Evolutionary conservation across 352 stramenopile species (phyloP).

Genomic region (Phytophthora melonis): DNA sequence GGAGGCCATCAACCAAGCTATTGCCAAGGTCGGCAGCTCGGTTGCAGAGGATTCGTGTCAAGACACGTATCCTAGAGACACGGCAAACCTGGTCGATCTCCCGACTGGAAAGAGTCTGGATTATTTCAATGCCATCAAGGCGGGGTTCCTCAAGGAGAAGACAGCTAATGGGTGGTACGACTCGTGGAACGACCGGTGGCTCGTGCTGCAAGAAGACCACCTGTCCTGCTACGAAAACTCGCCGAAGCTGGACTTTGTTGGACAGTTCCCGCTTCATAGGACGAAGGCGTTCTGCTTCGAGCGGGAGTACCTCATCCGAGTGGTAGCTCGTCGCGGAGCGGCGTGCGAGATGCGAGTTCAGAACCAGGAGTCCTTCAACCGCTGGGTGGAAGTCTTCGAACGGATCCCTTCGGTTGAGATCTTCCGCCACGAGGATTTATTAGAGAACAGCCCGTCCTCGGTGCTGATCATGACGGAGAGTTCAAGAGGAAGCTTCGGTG

Average conservation of each 20-base stretch:
- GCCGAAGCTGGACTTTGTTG: conserved; percentile 75
- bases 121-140: conserved; percentile 85
- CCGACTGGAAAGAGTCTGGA: conserved; percentile 69
- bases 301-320: conserved; percentile 77
- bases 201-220: conserved; percentile 81
- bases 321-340: conserved; percentile 73
- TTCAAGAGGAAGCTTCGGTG: conserved; percentile 32
- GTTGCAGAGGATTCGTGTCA: conserved; percentile 24
- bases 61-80: conserved; percentile 28
- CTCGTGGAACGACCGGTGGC: conserved; percentile 82
- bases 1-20: conserved; percentile 59
- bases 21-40: conserved; percentile 39
- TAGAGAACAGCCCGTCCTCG: conserved; percentile 84
- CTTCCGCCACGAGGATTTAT: conserved; percentile 75
- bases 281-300: conserved; percentile 80
- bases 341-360: conserved; percentile 84
- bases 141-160: conserved; percentile 79
- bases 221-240: conserved; percentile 87
- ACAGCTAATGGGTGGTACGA: conserved; percentile 83
- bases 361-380: conserved; percentile 79
- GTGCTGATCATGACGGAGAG: conserved; percentile 76
- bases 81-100: conserved; percentile 62
- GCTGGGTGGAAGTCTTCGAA: conserved; percentile 74
- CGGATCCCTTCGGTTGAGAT: conserved; percentile 66
- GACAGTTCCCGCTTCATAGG: conserved; percentile 74